Conservation (phyloP, 176 grass and related monocot species). For the Pontederia crassipes region DNA sequence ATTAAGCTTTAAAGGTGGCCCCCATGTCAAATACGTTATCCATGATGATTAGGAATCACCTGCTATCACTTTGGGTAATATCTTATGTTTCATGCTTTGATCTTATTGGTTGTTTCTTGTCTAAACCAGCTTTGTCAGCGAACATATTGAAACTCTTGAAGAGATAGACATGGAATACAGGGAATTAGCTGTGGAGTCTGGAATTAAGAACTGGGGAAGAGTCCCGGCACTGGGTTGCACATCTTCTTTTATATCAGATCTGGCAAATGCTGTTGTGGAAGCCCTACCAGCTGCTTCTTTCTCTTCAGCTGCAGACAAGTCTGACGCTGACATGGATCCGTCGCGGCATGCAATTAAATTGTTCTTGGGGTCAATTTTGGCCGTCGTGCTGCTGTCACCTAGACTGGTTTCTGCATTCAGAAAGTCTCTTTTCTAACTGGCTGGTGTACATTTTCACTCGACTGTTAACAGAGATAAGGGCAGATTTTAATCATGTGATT, state of each 20-base stretch:
- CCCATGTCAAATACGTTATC: no score
- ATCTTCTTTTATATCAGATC: constrained; percentile 65
- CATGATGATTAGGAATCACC: neutral
- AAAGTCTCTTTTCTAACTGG: constrained; percentile 35
- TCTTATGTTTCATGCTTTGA: neutral
- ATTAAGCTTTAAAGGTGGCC: constrained; percentile 3
- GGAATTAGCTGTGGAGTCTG: constrained; percentile 74
- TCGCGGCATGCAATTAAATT: constrained; percentile 50
- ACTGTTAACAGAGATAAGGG: no score
- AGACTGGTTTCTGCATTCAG: constrained; percentile 50
- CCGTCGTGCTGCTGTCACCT: constrained; percentile 62
- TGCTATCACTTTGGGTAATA: neutral
- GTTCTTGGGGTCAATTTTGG: constrained; percentile 65
- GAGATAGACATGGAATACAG: constrained; percentile 99
- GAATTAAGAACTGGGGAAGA: constrained; percentile 88
- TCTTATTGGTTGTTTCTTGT: neutral
- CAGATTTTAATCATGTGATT: no score
- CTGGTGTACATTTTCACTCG: no score
- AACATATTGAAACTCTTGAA: constrained; percentile 95
- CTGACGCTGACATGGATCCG: constrained; percentile 28
- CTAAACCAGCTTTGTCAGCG: constrained; percentile 71
- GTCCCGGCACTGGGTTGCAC: constrained; percentile 81
- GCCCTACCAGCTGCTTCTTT: constrained; percentile 58
- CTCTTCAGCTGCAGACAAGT: constrained; percentile 11
- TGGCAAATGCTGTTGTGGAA: constrained; percentile 65